Percentiles rank a stretch among this genome's conserved stretches.
Conservation (phyloP, 495 filamentous ascomycete species). For the Sabuloglossum arenarium region DNA sequence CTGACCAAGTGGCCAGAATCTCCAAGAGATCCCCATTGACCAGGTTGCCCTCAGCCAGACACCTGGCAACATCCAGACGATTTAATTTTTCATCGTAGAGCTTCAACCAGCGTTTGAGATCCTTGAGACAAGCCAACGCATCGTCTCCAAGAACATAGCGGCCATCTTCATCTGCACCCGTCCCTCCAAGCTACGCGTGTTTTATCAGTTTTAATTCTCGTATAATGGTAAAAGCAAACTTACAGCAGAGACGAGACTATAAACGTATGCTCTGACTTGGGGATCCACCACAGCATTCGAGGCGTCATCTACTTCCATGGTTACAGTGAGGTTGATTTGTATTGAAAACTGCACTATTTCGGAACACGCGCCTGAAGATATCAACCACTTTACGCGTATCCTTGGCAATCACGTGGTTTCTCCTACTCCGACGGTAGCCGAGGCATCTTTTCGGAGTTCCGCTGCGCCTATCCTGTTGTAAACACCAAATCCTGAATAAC, state of each 20-base stretch:
- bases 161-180: slow-evolving; percentile 58
- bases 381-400: slow-evolving; percentile 13
- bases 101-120: slow-evolving; percentile 84
- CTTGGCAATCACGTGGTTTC: not conserved
- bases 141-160: slow-evolving; percentile 84
- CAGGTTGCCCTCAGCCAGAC: slow-evolving; percentile 82
- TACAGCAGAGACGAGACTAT: slow-evolving; percentile 80
- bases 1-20: slow-evolving; percentile 65
- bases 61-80: slow-evolving; percentile 86
- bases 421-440: not conserved
- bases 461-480: not conserved
- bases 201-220: slow-evolving; percentile 12
- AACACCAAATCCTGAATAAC: not conserved
- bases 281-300: slow-evolving; percentile 35
- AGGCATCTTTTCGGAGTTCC: not conserved
- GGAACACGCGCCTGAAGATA: slow-evolving; percentile 28
- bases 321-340: not conserved
- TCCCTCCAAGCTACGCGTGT: slow-evolving; percentile 54
- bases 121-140: slow-evolving; percentile 73
- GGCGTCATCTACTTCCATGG: not conserved
- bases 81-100: slow-evolving; percentile 88
- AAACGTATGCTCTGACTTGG: slow-evolving; percentile 76
- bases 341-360: slow-evolving; percentile 21
- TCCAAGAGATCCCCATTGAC: slow-evolving; percentile 74
- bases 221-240: slow-evolving; percentile 17